Percentiles rank a stretch among this genome's conserved stretches.
These are phyloP conservation scores for Leavenworthia alabamica DNA, from an alignment of 345 rosid species.

Conservation along the genomic window DNA sequence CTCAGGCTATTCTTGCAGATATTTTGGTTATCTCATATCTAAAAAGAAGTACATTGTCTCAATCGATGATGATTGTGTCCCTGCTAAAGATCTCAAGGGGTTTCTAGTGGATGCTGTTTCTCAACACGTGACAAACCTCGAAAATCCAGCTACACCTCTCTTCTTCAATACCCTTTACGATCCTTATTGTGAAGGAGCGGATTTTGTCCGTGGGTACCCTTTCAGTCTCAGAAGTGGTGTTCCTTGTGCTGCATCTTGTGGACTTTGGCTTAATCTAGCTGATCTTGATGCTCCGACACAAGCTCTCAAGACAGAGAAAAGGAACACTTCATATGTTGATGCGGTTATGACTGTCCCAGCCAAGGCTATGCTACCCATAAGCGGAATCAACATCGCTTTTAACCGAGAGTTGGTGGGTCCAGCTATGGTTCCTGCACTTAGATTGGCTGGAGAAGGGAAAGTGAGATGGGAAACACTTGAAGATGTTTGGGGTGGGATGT, in stretches of 20 bases:
- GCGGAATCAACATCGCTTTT: slow-evolving; percentile 89
- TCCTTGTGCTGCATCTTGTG: slow-evolving; percentile 76
- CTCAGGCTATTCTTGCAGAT: slow-evolving; percentile 85
- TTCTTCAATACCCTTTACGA: slow-evolving; percentile 94
- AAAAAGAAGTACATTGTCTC: slow-evolving; percentile 75
- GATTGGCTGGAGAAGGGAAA: slow-evolving; percentile 75
- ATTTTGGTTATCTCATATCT: slow-evolving; percentile 81
- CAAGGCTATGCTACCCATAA: slow-evolving; percentile 55
- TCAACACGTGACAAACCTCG: slow-evolving; percentile 67
- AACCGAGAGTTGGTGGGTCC: slow-evolving; percentile 76
- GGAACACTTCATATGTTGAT: slow-evolving; percentile 74
- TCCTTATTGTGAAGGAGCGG: slow-evolving; percentile 73
- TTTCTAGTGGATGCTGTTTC: slow-evolving; percentile 62
- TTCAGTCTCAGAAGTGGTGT: slow-evolving; percentile 86
- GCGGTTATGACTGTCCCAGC: slow-evolving; percentile 79
- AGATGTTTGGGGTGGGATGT: slow-evolving; percentile 95
- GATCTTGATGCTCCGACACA: slow-evolving; percentile 96
- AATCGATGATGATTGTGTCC: slow-evolving; percentile 79
- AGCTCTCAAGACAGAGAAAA: slow-evolving; percentile 71
- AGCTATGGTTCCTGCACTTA: slow-evolving; percentile 68
- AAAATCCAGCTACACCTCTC: slow-evolving; percentile 85
- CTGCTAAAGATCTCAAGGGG: slow-evolving; percentile 67
- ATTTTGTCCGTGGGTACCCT: slow-evolving; percentile 97
- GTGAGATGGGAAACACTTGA: slow-evolving; percentile 93
- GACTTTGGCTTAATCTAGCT: slow-evolving; percentile 89